Conservation (phyloP, 2,329 filamentous ascomycete genomes). For the Aureobasidium sp. region DNA sequence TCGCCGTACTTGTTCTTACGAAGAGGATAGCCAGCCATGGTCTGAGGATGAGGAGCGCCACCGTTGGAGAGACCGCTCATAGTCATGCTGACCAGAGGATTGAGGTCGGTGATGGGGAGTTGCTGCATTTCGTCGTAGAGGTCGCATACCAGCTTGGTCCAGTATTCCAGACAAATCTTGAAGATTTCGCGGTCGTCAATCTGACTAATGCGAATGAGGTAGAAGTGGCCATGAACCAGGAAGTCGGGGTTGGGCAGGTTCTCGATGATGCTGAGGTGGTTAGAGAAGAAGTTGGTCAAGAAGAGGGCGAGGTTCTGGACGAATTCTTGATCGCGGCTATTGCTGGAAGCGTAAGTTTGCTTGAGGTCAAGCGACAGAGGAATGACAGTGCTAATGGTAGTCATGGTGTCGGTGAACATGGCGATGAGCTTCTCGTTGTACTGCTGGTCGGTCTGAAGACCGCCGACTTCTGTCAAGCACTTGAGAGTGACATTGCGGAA, state of each 20-base stretch:
- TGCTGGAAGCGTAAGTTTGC: conserved; percentile 83
- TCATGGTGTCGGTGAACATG: conserved; percentile 97
- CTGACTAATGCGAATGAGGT: conserved; percentile 95
- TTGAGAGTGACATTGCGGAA: conserved; percentile 97
- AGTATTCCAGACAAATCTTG: conserved; percentile 98
- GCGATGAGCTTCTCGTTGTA: conserved; percentile 95
- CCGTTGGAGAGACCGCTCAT: conserved; percentile 64
- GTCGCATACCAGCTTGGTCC: conserved; percentile 96
- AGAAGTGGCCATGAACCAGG: conserved; percentile 93
- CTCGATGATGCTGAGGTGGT: conserved; percentile 89
- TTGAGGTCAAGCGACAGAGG: conserved; percentile 86
- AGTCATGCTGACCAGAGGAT: conserved; percentile 77
- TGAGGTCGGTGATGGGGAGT: conserved; percentile 85
- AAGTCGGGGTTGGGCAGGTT: conserved; percentile 93
- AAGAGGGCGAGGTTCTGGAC: conserved; percentile 95
- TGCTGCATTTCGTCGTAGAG: conserved; percentile 99
- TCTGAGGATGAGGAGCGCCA: conserved; percentile 74
- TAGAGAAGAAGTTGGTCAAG: conserved; percentile 92
- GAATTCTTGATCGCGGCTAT: conserved; percentile 91
- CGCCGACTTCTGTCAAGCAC: conserved; percentile 93
- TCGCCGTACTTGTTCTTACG: conserved; percentile 98
- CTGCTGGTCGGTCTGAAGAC: conserved; percentile 75
- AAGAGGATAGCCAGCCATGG: conserved; percentile 85
- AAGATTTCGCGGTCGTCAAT: conserved; percentile 99
- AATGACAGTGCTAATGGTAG: conserved; percentile 87